Percentiles rank a stretch among this genome's conserved stretches.
Evolutionary conservation across 257 asterid species (phyloP).

Genomic region (Solanum lycopersicoides): DNA sequence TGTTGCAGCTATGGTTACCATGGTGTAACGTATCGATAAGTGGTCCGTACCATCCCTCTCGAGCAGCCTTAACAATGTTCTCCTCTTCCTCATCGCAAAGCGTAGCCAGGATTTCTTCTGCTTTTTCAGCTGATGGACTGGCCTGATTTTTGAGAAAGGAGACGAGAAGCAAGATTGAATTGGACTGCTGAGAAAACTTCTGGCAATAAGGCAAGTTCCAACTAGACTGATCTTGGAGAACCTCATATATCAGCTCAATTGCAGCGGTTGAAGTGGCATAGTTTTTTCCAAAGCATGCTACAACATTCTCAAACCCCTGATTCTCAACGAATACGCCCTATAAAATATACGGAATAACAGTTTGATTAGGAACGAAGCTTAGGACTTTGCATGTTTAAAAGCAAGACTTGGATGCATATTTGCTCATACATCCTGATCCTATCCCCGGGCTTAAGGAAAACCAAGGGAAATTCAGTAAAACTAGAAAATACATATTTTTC

Average conservation of each 20-base stretch:
- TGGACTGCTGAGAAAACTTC: constrained; percentile 23
- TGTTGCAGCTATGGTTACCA: constrained; percentile 19
- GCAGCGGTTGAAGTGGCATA: constrained; percentile 28
- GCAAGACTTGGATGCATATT: not conserved
- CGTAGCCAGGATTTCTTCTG: constrained; percentile 29
- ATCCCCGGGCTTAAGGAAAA: not conserved
- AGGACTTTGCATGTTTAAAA: not conserved
- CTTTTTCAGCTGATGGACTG: constrained; percentile 5
- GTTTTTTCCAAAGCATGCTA: constrained; percentile 18
- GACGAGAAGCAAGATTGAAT: constrained; percentile 28
- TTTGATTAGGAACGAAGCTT: not conserved
- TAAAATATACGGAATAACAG: not conserved
- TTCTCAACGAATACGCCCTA: constrained; percentile 41
- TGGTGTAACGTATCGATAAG: constrained; percentile 24
- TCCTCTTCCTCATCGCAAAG: constrained; percentile 46
- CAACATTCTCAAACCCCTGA: constrained; percentile 28
- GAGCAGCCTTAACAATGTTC: constrained; percentile 36
- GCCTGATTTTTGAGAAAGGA: constrained; percentile 15
- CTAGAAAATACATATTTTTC: not conserved
- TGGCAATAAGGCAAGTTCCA: constrained; percentile 35
- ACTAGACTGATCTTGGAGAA: constrained; percentile 32
- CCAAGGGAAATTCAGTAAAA: not conserved
- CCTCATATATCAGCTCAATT: constrained; percentile 35
- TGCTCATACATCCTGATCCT: not conserved
- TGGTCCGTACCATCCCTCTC: constrained; percentile 45